A percentile compares a stretch with the other conserved stretches of the same genome.
Conservation (phyloP, 2,329 filamentous ascomycete species). For the Aureobasidium sp. region DNA sequence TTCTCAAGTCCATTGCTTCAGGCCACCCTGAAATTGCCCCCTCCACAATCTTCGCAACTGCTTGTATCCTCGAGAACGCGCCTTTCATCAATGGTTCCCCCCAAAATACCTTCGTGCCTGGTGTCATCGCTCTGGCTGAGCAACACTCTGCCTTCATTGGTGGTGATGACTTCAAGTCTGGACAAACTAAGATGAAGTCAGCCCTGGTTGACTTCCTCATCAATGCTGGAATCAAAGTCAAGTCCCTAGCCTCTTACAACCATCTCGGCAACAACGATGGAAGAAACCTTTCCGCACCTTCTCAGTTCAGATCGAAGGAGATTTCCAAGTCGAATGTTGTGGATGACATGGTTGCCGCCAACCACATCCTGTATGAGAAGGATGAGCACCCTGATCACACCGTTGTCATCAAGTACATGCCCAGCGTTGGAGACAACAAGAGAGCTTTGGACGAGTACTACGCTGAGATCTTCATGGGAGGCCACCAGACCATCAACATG, state of each 20-base stretch:
- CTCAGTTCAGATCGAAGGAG: constrained; percentile 99
- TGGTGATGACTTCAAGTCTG: constrained; percentile 99
- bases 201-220: constrained; percentile 97
- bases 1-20: constrained; percentile 76
- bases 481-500: constrained; percentile 95
- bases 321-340: constrained; percentile 99
- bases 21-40: constrained; percentile 90
- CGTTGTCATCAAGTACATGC: constrained; percentile 99
- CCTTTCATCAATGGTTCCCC: constrained; percentile 99
- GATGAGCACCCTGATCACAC: constrained; percentile 97
- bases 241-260: constrained; percentile 98
- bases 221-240: constrained; percentile 97
- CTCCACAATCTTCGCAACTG: constrained; percentile 92
- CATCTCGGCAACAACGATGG: constrained; percentile 99
- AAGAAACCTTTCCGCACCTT: constrained; percentile 95
- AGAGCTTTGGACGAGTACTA: constrained; percentile 98
- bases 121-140: constrained; percentile 82
- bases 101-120: constrained; percentile 97
- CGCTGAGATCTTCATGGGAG: constrained; percentile 97
- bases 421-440: constrained; percentile 97
- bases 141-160: constrained; percentile 84
- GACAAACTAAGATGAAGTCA: constrained; percentile 99
- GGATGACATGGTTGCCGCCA: constrained; percentile 98
- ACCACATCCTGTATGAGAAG: constrained; percentile 79
- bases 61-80: constrained; percentile 78